Conservation (phyloP, 345 rosid genomes). For the Isatis tinctoria region DNA sequence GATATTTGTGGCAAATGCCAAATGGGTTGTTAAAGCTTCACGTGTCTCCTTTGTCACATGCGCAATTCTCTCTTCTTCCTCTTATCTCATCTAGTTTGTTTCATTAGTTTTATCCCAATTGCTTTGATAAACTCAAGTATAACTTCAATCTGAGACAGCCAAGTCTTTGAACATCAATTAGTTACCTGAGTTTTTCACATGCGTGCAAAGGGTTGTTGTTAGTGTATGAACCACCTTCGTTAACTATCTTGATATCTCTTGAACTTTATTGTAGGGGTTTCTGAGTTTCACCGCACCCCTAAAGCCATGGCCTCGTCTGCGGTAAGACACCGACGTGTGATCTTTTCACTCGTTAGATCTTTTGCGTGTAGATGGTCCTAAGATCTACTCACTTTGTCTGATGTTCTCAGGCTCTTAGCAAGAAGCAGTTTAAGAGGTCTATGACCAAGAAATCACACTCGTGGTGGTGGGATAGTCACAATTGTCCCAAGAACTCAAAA, state of each 20-base stretch:
- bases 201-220: too few relatives aligned
- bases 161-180: background rate
- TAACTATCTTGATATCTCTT: background rate
- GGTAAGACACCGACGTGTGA: constrained; percentile 12
- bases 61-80: background rate
- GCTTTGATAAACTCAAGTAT: background rate
- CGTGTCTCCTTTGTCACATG: constrained; percentile 29
- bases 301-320: constrained; percentile 32
- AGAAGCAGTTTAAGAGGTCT: constrained; percentile 43
- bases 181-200: background rate
- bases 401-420: constrained; percentile 26
- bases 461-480: constrained; percentile 95
- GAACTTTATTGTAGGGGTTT: constrained; percentile 5
- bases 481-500: constrained; percentile 65
- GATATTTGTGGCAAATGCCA: constrained; percentile 12
- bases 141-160: background rate
- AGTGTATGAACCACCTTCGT: background rate
- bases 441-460: constrained; percentile 57
- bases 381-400: background rate
- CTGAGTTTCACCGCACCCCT: background rate
- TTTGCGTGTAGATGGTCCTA: background rate
- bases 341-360: background rate
- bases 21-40: constrained; percentile 25
- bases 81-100: constrained; percentile 27
- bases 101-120: background rate